Base-by-base conservation (phyloP, 768 basidiomycete species). In the Pleurotus eryngii region DNA sequence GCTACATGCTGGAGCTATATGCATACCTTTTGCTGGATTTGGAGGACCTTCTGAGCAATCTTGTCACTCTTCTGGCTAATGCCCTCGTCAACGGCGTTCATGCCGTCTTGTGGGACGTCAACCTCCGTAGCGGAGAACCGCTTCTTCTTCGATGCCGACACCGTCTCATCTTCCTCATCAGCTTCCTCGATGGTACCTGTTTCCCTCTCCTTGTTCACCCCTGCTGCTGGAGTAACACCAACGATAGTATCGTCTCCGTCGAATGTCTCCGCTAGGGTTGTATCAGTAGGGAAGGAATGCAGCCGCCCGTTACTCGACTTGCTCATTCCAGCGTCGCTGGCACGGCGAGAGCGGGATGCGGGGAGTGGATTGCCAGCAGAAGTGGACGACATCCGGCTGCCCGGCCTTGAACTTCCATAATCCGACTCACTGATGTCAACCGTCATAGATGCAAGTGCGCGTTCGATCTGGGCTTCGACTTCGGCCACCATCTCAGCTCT, bases 401-500 rank as follows among this genome's bases (percentile, higher is more conserved):
- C 79, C 22, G 88, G 84, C 49, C 87, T 81, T 38, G 89, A 89
- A 24, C 81, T 81, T 43, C 79, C 79, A 57, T 89, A 89, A 63
- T 92, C 90, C 15, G 88, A 90, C 55, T 90, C 89, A 50, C 55
- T 85, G 54, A 89, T 77, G 61, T 86, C 89, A 58, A 92, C 87
- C 22, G 87, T 85, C 90, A 94, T 92, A 22, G 89, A 89, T 24
- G 83, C 87, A 49, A 94, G 77, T 0, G 92, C 92, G 57, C 88
- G 81, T 70, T 93, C 92, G 64, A 94, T 94, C 74, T 94, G 92
- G 24, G 89, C 89, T 67, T 94, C 92, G 20, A 94, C 91, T 72
- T 94, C 92, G n/a, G 90, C 90, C 42, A 94, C 87, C 92, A 92
- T 91, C 65, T 87, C 88, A 53, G 86, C 83, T 60, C 92, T 89